Evolutionary conservation across 805 yeast species (phyloP), one percentile per base, ranked within the genome.

Genomic region (Crinitomyces ghanaensis): DNA sequence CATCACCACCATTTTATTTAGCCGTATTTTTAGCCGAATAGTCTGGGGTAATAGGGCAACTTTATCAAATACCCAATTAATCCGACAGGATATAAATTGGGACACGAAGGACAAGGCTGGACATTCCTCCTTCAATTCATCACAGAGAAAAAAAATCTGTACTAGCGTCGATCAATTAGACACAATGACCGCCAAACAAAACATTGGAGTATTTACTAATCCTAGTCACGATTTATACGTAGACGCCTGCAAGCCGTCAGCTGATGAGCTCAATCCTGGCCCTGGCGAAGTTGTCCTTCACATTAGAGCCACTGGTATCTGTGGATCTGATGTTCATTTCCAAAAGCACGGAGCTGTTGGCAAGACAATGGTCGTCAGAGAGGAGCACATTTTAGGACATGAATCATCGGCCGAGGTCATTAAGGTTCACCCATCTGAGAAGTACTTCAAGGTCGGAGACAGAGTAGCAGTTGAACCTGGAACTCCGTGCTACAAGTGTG

Each of bases 321-420:
- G 85, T 54, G 85, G 85, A 12, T 70, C 80, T 15, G 86, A 78
- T 53, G 63, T 76, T 39, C 84, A 77, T 50, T 75, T 74, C 57
- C 73, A 71, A 59, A 65, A 71, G 35, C 73, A 71, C 39, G 85
- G 84, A 29, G 66, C 62, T 37, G 75, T 76, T 39, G 81, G 64
- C 17, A 58, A 54, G 24, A 54, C 58, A 19, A 52, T 73, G 49
- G 74, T 74, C n/a, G 71, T 72, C 30, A 60, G 70, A 13, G 80
- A 72, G 44, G 80, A 78, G 15, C 76, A 77, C 4, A 51, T 57
- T 16, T 61, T 70, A n/a, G 70, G 82, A 53, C 68, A 78, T 49
- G 67, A 71, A 35, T 68, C 71, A 26, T 77, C 81, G 3, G 64
- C 60, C 28, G 62, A 60, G 28, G 63, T 73, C 18, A 42, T 66